Base-by-base conservation (phyloP, 2,329 filamentous ascomycete species). In the Lecanicillium sp. region DNA sequence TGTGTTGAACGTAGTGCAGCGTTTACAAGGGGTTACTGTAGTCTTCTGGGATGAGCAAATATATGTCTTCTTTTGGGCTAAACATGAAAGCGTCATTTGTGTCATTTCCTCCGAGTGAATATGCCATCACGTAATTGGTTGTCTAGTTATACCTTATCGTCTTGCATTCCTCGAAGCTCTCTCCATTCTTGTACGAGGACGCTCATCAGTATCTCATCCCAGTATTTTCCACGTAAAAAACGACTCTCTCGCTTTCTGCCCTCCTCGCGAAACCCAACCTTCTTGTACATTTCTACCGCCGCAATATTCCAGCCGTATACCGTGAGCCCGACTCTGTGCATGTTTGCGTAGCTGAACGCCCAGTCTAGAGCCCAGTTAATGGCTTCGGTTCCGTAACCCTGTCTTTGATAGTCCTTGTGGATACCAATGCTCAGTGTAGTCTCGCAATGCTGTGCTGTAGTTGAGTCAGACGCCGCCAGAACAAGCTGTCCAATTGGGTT, bases 301-400 rank as follows among this genome's bases (percentile, higher is more conserved):
- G 60, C 54, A 19, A 50, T 47, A 38, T 70, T 71, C 47, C 56
- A 70, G 13, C 47, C 58, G 30, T 65, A 61, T 5, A 56, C 58
- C 6, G 51, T 46, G 11, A 71, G 55, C 22, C 50, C 51, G 22
- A 70, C 58, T 8, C 59, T 49, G 42, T 70, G 67, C 52, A 69
- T 43, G 8, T 61, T 61, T 5, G 55, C 62, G 14, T 53, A 51
- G 18, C 47, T 43, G 43, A 71, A 71, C 1, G 60, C 60, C 56
- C 64, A 70, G 27, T 63, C 54, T 11, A 68, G 45, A 2, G 49
- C 59, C 65, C 64, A 71, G 18, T 49, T 47, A 35, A 70, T 63
- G 4, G 64, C 61, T 46, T 70, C 67, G 17, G 46, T 47, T 5
- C 67, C 67, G 39, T 69, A 70, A 0, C 67, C 64, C 18, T 53